Base-by-base conservation (phyloP, 768 basidiomycete genomes). In the Bullera alba region DNA sequence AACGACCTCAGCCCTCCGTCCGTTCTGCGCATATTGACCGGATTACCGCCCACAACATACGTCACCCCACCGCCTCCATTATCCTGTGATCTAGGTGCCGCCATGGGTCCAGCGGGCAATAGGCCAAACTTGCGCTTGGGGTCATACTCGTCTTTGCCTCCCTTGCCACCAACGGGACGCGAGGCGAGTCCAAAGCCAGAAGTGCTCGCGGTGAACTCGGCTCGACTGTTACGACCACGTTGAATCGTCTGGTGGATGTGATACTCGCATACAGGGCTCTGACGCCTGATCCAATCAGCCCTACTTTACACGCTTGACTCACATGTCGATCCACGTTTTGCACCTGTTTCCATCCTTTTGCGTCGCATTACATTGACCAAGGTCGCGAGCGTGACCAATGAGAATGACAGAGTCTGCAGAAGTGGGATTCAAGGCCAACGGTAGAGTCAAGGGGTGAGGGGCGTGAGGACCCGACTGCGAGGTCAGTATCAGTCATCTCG, bases 401-500 rank as follows among this genome's bases (percentile, higher is more conserved):
- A 87, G 77, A n/a, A 81, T 80, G 45, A 96, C 83, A 0, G 87
- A 84, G 2, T 81, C 79, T 0, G 82, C 85, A 0, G 83, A 84
- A 44, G 84, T 83, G 0, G 95, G 95, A 0, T 89, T 91, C 26
- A 97, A 71, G 1, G 88, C 89, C 17, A 97, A 79, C 17, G 90
- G 80, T 61, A 93, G 87, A 46, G 79, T 79, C 21, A 81, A 80
- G 14, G 85, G 87, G 73, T 89, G 86, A 1, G 86, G 86, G 16
- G 72, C 78, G 49, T 57, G 53, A 28, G 51, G 49, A 10, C 67
- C 68, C 37, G 55, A 54, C 73, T 75, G 39, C 27, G 26, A 21
- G 34, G 44, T 27, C 12, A 48, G 12, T 7, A 12, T 32, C 42
- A 14, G 34, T 15, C 21, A 46, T 30, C 5, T 4, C 22, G 17